Conservation (phyloP, 305 asterid species). For the Fraxinus ornus region DNA sequence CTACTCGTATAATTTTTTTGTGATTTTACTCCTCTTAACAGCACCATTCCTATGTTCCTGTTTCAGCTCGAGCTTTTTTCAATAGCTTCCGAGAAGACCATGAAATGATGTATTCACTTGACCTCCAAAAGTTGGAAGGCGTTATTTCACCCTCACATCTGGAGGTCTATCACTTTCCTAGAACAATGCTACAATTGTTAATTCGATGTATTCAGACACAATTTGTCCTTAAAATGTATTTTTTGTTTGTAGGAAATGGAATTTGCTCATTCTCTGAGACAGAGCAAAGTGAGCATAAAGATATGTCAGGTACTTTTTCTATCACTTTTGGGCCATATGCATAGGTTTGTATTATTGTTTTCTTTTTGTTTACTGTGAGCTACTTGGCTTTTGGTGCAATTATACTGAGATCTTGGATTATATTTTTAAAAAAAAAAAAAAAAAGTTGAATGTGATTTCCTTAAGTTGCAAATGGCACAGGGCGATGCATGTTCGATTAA, state of each 20-base stretch:
- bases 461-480: slow-evolving; percentile 15
- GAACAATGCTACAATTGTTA: slow-evolving; percentile 10
- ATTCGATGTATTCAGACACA: slow-evolving; percentile 23
- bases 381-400: background rate
- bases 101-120: slow-evolving; percentile 83
- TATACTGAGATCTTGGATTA: background rate
- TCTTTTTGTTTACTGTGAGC: background rate
- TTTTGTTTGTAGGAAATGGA: slow-evolving; percentile 72
- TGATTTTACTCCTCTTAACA: slow-evolving; percentile 18
- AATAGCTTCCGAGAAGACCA: slow-evolving; percentile 89
- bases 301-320: slow-evolving; percentile 67
- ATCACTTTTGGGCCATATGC: slow-evolving; percentile 9
- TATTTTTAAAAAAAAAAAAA: no score
- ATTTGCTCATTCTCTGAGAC: slow-evolving; percentile 82
- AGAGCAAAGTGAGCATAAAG: slow-evolving; percentile 80
- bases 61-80: slow-evolving; percentile 76
- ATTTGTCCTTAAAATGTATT: slow-evolving; percentile 17
- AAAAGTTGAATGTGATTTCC: background rate
- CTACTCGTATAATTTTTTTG: background rate
- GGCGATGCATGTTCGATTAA: background rate
- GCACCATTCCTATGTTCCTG: slow-evolving; percentile 6
- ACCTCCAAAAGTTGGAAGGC: slow-evolving; percentile 83
- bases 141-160: slow-evolving; percentile 93
- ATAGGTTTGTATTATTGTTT: slow-evolving; percentile 6
- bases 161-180: slow-evolving; percentile 53